These are phyloP conservation scores for Cubamyces lactineus DNA, from an alignment of 768 basidiomycete genomes.

Conservation along the genomic window DNA sequence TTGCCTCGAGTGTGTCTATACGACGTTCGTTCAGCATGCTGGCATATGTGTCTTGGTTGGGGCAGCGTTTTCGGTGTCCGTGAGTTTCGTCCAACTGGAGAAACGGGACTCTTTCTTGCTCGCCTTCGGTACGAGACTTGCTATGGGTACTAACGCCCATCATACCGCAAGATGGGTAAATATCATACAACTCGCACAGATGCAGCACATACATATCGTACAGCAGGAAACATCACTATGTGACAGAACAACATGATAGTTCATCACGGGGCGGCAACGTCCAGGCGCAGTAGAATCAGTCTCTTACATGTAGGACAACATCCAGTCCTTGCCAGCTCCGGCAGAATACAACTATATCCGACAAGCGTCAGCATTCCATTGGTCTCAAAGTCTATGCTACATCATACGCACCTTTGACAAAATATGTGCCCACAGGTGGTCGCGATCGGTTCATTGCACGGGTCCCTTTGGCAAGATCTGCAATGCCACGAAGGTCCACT, in stretches of 20 bases:
- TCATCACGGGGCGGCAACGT: neutral
- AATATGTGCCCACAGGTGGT: conserved; percentile 34
- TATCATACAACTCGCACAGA: too few species aligned
- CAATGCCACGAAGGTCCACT: conserved; percentile 24
- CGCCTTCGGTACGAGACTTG: too few species aligned
- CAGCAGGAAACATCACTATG: too few species aligned
- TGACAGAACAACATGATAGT: neutral
- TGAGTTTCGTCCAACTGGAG: too few species aligned
- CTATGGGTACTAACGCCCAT: too few species aligned
- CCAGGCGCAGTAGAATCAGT: neutral
- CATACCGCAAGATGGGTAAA: too few species aligned
- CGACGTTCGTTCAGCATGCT: too few species aligned
- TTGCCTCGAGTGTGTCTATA: too few species aligned
- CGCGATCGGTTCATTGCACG: conserved; percentile 23
- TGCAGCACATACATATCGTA: too few species aligned
- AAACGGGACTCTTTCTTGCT: too few species aligned
- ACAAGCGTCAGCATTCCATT: neutral
- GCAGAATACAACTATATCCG: neutral
- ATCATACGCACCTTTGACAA: conserved; percentile 25
- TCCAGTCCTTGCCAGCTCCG: neutral
- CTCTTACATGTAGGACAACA: neutral
- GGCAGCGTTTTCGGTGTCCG: too few species aligned
- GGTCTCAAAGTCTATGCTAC: neutral
- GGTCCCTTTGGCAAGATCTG: conserved; percentile 25
- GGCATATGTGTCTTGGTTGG: too few species aligned